Evolutionary conservation across 1,284 basidiomycete genomes (phyloP).

Genomic region (Malassezia brasiliensis): DNA sequence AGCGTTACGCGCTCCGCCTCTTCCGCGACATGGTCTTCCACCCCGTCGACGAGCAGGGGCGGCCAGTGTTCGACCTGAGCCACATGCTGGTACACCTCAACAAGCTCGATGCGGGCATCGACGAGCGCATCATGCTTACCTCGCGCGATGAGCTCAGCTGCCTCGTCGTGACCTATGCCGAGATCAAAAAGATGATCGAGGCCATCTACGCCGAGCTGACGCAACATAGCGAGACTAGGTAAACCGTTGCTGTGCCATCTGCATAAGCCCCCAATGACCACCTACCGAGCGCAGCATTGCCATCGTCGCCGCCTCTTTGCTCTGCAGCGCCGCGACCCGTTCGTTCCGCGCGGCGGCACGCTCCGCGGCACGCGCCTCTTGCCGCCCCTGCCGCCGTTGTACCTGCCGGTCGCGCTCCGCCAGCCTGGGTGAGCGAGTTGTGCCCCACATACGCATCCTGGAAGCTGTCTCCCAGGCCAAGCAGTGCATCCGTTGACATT

Average conservation of each 20-base stretch:
- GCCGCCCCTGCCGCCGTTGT: slow-evolving; percentile 10
- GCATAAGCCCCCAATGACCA: neutral
- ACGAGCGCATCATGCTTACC: slow-evolving; percentile 88
- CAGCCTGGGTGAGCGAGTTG: neutral
- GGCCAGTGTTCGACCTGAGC: slow-evolving; percentile 68
- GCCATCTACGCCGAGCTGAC: slow-evolving; percentile 17
- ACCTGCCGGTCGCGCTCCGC: slow-evolving; percentile 11
- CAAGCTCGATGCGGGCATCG: slow-evolving; percentile 75
- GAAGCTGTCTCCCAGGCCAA: slow-evolving; percentile 6
- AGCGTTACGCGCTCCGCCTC: slow-evolving; percentile 92
- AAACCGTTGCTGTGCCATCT: neutral
- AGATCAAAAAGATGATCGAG: slow-evolving; percentile 51
- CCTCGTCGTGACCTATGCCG: slow-evolving; percentile 86
- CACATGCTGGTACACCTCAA: slow-evolving; percentile 45
- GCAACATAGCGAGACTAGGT: neutral
- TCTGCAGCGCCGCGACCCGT: slow-evolving; percentile 18
- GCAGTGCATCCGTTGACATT: slow-evolving; percentile 4
- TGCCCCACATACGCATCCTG: neutral
- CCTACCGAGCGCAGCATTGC: slow-evolving; percentile 21
- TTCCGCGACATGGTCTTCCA: slow-evolving; percentile 99
- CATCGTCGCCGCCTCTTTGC: slow-evolving; percentile 26
- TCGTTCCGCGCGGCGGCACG: slow-evolving; percentile 17
- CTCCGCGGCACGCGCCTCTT: slow-evolving; percentile 1
- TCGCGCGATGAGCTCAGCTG: slow-evolving; percentile 91
- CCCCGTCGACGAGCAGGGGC: slow-evolving; percentile 79